Evolutionary conservation across 805 yeast genomes (phyloP).

Genomic region (Candida maesae): DNA sequence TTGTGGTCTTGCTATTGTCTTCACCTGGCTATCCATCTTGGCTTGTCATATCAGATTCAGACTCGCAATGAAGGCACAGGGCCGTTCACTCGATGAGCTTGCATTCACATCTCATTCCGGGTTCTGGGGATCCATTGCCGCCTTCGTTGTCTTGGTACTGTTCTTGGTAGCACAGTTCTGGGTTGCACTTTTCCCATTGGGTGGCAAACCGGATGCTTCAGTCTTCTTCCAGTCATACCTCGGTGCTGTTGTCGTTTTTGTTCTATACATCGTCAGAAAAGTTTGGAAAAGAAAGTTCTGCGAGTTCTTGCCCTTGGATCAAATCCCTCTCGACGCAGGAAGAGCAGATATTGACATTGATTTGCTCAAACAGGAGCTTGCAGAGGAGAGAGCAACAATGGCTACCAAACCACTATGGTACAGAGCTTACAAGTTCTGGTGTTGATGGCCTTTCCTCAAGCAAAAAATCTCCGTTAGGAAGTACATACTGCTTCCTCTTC

Average conservation of each 20-base stretch:
- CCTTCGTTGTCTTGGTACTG: slow-evolving; percentile 32
- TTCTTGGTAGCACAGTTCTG: slow-evolving; percentile 44
- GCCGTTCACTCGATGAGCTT: slow-evolving; percentile 38
- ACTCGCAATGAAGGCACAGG: slow-evolving; percentile 40
- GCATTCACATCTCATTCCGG: slow-evolving; percentile 42
- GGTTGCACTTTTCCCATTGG: slow-evolving; percentile 45
- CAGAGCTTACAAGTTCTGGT: slow-evolving; percentile 54
- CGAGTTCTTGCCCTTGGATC: slow-evolving; percentile 39
- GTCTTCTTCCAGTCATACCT: slow-evolving; percentile 39
- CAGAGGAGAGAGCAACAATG: slow-evolving; percentile 51
- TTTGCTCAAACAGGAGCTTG: slow-evolving; percentile 49
- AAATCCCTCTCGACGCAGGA: slow-evolving; percentile 61
- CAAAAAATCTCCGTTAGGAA: too few species aligned
- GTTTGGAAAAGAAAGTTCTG: slow-evolving; percentile 39
- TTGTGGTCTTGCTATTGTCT: slow-evolving; percentile 44
- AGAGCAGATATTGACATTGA: slow-evolving; percentile 59
- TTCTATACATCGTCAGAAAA: slow-evolving; percentile 39
- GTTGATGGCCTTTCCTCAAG: slow-evolving; percentile 43
- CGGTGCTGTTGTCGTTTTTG: slow-evolving; percentile 39
- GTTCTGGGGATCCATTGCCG: slow-evolving; percentile 38
- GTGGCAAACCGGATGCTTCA: slow-evolving; percentile 31
- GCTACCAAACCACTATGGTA: slow-evolving; percentile 42
- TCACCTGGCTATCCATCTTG: slow-evolving; percentile 49
- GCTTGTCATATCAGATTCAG: slow-evolving; percentile 43
- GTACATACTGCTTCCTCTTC: too few species aligned